A percentile compares a stretch with the other conserved stretches of the same genome.
These are phyloP conservation scores for Lasiosphaeriaceae sp. DNA, from an alignment of 495 filamentous ascomycete genomes.

Conservation along the genomic window DNA sequence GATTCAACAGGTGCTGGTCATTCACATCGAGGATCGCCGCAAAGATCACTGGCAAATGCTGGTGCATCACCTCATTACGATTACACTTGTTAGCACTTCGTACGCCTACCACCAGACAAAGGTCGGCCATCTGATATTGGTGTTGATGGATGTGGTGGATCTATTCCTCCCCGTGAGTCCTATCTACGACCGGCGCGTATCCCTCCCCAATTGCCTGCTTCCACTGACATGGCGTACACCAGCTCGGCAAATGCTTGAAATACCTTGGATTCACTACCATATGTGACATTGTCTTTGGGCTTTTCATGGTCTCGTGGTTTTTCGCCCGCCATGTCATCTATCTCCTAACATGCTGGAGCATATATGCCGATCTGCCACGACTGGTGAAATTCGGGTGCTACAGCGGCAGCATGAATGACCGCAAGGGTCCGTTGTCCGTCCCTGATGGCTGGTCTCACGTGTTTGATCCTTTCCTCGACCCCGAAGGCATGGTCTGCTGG, in stretches of 20 bases:
- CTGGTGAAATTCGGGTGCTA: constrained; percentile 68
- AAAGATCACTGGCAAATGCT: constrained; percentile 93
- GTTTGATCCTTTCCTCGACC: constrained; percentile 59
- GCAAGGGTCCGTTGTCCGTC: constrained; percentile 48
- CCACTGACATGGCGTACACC: too few relatives aligned
- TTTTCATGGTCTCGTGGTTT: constrained; percentile 81
- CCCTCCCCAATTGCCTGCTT: too few relatives aligned
- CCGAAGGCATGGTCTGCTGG: constrained; percentile 68
- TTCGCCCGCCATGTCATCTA: constrained; percentile 74
- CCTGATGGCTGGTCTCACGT: constrained; percentile 56
- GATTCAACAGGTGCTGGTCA: constrained; percentile 83
- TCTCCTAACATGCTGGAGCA: constrained; percentile 66
- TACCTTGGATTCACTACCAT: constrained; percentile 65
- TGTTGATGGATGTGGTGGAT: constrained; percentile 86
- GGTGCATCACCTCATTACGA: constrained; percentile 82
- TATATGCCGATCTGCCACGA: constrained; percentile 61
- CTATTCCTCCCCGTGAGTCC: constrained; percentile 71
- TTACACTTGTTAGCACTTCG: constrained; percentile 63
- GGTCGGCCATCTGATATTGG: constrained; percentile 79
- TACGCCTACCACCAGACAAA: constrained; percentile 77
- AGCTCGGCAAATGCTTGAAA: constrained; percentile 88
- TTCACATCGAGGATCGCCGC: constrained; percentile 80
- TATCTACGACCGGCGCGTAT: too few relatives aligned
- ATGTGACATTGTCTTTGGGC: constrained; percentile 74
- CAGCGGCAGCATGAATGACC: constrained; percentile 39